Base-by-base conservation (phyloP, 2,329 filamentous ascomycete species). In the Xylogone sp. region DNA sequence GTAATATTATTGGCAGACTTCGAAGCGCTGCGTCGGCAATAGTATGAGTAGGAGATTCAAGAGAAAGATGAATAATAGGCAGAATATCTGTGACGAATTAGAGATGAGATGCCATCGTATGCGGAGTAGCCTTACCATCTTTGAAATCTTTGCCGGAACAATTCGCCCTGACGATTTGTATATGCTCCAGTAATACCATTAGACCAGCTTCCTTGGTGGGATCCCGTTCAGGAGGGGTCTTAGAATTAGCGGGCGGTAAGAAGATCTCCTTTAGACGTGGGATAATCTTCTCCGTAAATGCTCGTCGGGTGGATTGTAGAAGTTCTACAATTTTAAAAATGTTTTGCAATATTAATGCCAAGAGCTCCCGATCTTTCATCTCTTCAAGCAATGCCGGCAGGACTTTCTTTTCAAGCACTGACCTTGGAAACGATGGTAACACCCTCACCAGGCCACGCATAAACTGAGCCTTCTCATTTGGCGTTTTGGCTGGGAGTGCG, bases 351-450 rank as follows among this genome's bases (percentile, higher is more conserved):
- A 97, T 90, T 42, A 93, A 73, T 0, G 92, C 86, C 4, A 97
- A 74, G 1, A 97, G 77, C 43, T 96, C 92, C 47, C 83, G 86
- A 63, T 99, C 94, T 65, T 99, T 97, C 68, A 91, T 84, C 69
- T 99, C 93, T 50, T 99, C 94, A 2, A 99, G 72, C 44, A 99
- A 71, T 0, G 88, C 92, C 1, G 90, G 91, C 2, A 99, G 73
- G 7, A 99, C 79, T 69, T 99, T 99, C 73, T 91, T 96, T 66
- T 97, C 94, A 67, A 97, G 82, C 2, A 99, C 92, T 0, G 90
- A 90, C 56, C 88, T 90, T 2, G 94, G 94, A 62, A 99, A 99
- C 29, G 94, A 94, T 0, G 89, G 87, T 51, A 99, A 71, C 10
- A 99, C 91, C 49, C 90, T 87, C 59, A 87, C 85, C 9, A 99